Base-by-base conservation (phyloP, 805 yeast genomes). In the Priceomyces carsonii region DNA sequence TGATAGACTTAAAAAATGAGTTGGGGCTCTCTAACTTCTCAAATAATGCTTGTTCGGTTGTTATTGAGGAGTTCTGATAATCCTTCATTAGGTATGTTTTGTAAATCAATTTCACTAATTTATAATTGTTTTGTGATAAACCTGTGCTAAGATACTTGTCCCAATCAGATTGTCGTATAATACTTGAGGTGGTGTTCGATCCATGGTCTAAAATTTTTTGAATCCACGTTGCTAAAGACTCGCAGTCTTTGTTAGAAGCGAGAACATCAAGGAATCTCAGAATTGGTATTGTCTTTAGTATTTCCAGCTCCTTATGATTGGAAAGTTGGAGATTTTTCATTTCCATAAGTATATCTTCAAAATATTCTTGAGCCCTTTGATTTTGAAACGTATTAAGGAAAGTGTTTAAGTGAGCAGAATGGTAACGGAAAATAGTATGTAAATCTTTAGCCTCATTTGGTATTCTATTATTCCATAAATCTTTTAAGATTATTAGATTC, bases 81-180 rank as follows among this genome's bases (percentile, higher is more conserved):
- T 51, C 63, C 12, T 41, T 42, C 69, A 62, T 60, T 27, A 67
- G 46, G 35, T 44, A 56, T 14, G 48, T 43, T 10, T 48, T 54
- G 40, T 64, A 64, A 2, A 63, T 43, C 8, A 47, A 20, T 25
- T 51, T 54, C 4, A 58, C 61, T 24, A 65, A 35, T 3, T 33
- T 36, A 42, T 61, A 63, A 38, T 65, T 46, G 36, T 55, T 54
- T 7, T 33, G 22, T 6, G 40, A 21, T 14, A 64, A 40, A 0
- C 57, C 69, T 2, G 51, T 16, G 16, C 50, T 41, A 17, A 67
- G 43, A 17, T 46, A 40, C 8, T 36, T 30, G 6, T 50, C 21
- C 66, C 69, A 66, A 3, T 34, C 20, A 1, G 28, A 21, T 5
- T 22, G 14, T 10, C 36, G 22, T 6, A 55, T 31, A n/a, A 36